These are phyloP conservation scores for Serendipita vermifera DNA, from an alignment of 768 basidiomycete species.

Conservation along the genomic window DNA sequence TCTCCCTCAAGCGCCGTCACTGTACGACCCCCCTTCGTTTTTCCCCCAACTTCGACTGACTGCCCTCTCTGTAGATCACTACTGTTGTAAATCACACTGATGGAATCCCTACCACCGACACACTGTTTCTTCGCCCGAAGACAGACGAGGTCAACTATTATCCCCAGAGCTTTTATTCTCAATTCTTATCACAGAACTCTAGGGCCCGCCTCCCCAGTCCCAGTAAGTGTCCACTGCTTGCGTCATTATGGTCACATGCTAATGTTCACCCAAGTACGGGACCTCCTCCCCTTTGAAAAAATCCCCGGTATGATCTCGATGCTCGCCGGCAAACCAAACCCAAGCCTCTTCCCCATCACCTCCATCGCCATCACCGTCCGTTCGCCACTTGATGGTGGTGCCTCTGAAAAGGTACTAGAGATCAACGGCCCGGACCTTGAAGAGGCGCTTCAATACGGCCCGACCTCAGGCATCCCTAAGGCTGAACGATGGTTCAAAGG, in stretches of 20 bases:
- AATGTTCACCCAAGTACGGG: slow-evolving; percentile 30
- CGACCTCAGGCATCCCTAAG: slow-evolving; percentile 53
- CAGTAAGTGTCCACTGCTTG: background rate
- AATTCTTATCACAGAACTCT: background rate
- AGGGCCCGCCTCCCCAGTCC: background rate
- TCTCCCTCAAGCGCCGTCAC: too few species aligned
- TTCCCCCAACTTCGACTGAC: too few species aligned
- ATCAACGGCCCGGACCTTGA: slow-evolving; percentile 49
- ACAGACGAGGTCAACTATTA: background rate
- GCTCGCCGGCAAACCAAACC: slow-evolving; percentile 86
- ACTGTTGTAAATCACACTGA: background rate
- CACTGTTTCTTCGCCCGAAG: background rate
- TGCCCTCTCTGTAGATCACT: too few species aligned
- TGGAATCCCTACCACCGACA: background rate
- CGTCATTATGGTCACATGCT: background rate
- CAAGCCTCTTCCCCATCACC: slow-evolving; percentile 81
- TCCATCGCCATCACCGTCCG: slow-evolving; percentile 47
- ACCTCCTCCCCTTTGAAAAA: slow-evolving; percentile 66
- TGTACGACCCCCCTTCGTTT: too few species aligned
- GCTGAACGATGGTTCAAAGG: slow-evolving; percentile 55
- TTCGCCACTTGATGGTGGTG: slow-evolving; percentile 34
- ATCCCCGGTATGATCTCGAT: slow-evolving; percentile 67
- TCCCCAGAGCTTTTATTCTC: background rate
- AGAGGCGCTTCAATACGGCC: slow-evolving; percentile 62
- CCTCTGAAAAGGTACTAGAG: slow-evolving; percentile 36